Evolutionary conservation across 148 eudicot species (phyloP).

Genomic region (Vaccinium darrowii): DNA sequence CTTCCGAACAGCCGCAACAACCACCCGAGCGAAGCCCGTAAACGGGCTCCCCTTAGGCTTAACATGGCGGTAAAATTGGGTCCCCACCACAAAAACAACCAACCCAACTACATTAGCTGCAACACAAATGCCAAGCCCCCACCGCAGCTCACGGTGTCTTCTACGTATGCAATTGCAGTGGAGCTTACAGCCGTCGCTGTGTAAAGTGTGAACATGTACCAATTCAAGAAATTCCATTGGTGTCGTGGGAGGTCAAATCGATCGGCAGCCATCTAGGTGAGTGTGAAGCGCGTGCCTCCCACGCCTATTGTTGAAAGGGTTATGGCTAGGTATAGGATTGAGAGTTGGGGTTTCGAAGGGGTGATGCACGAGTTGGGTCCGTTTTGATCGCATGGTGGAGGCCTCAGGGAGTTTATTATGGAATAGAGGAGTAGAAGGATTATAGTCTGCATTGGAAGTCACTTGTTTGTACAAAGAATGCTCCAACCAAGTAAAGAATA

Average conservation of each 20-base stretch:
- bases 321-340: conserved; percentile 27
- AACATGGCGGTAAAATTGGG: conserved; percentile 29
- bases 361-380: conserved; percentile 19
- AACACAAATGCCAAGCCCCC: conserved; percentile 30
- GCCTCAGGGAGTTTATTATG: conserved; percentile 25
- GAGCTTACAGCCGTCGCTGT: conserved; percentile 18
- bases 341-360: conserved; percentile 30
- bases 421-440: conserved; percentile 28
- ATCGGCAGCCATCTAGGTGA: conserved; percentile 46
- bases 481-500: no score
- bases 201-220: conserved; percentile 35
- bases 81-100: conserved; percentile 31
- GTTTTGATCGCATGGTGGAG: conserved; percentile 22
- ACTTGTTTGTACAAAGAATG: neutral
- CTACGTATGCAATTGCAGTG: conserved; percentile 39
- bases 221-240: conserved; percentile 41
- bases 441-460: conserved; percentile 26
- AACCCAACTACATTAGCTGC: conserved; percentile 31
- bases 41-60: conserved; percentile 44
- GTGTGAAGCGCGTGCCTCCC: conserved; percentile 41
- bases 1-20: conserved; percentile 39
- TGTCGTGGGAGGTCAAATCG: conserved; percentile 27
- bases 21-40: conserved; percentile 30
- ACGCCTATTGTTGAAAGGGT: conserved; percentile 30
- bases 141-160: conserved; percentile 43